phyloP scores from a whole-genome alignment of 176 grass and related monocot genomes.

The Poa pratensis region DNA sequence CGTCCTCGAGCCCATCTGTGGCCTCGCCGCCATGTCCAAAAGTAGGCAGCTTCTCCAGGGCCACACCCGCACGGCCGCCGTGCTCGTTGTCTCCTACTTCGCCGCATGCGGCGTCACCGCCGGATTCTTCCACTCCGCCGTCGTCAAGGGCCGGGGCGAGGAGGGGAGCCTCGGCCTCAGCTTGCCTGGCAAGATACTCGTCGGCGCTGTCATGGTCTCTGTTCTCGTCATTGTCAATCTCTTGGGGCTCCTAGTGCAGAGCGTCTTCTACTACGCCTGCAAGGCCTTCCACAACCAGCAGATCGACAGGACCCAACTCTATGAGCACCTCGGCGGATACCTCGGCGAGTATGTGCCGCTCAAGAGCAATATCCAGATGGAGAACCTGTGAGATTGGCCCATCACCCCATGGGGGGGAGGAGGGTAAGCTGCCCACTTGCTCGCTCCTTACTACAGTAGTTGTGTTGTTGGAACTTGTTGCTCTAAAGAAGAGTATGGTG shows the following conservation, averaged over 20 bases:
- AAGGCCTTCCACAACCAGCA: conserved; percentile 97
- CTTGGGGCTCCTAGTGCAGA: conserved; percentile 82
- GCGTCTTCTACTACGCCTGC: conserved; percentile 96
- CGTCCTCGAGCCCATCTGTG: conserved; percentile 91
- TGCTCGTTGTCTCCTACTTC: conserved; percentile 75
- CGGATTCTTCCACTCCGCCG: conserved; percentile 68
- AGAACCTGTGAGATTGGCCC: conserved; percentile 64
- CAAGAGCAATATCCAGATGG: conserved; percentile 96
- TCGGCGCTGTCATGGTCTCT: conserved; percentile 69
- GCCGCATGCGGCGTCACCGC: conserved; percentile 63
- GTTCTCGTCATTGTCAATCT: conserved; percentile 78
- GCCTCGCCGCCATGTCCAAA: conserved; percentile 85
- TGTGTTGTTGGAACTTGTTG: conserved; percentile 13
- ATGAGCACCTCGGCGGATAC: conserved; percentile 89
- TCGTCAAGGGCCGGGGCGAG: conserved; percentile 74
- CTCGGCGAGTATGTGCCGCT: conserved; percentile 96
- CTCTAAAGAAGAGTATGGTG: conserved; percentile 38
- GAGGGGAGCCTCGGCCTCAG: conserved; percentile 74
- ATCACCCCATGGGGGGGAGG: not conserved
- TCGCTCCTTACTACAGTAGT: conserved; percentile 32
- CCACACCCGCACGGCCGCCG: conserved; percentile 53
- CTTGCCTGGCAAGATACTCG: conserved; percentile 44
- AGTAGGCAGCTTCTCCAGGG: conserved; percentile 79
- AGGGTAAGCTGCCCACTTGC: conserved; percentile 46
- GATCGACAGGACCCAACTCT: conserved; percentile 80